Evolutionary conservation across 768 basidiomycete species (phyloP).

Genomic region (Russula sp.): DNA sequence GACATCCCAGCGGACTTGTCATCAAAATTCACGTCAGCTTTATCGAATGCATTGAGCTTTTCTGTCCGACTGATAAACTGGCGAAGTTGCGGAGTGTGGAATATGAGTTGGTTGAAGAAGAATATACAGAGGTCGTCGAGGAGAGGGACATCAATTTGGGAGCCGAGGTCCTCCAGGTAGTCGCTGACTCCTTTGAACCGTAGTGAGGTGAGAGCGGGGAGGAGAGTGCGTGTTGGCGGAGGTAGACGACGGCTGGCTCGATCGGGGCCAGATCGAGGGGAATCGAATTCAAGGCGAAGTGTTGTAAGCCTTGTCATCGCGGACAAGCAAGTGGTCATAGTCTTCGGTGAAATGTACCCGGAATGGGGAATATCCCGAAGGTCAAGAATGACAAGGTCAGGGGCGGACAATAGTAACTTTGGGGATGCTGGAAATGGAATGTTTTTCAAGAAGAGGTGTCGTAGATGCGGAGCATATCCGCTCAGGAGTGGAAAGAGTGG

Average conservation of each 20-base stretch:
- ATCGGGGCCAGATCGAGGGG: background rate
- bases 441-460: background rate
- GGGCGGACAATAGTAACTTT: background rate
- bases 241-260: background rate
- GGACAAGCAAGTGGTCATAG: background rate
- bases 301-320: background rate
- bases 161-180: background rate
- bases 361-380: background rate
- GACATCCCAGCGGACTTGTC: background rate
- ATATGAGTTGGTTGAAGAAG: background rate
- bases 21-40: background rate
- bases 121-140: background rate
- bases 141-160: background rate
- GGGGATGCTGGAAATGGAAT: background rate
- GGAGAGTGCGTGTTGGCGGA: background rate
- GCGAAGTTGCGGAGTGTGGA: background rate
- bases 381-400: background rate
- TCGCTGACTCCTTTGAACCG: background rate
- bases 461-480: background rate
- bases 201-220: background rate
- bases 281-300: background rate
- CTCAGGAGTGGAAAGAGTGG: background rate
- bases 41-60: background rate
- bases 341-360: background rate
- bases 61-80: background rate